These are phyloP conservation scores for Fusarium albosuccineum DNA, from an alignment of 2,329 filamentous ascomycete genomes.

Conservation along the genomic window DNA sequence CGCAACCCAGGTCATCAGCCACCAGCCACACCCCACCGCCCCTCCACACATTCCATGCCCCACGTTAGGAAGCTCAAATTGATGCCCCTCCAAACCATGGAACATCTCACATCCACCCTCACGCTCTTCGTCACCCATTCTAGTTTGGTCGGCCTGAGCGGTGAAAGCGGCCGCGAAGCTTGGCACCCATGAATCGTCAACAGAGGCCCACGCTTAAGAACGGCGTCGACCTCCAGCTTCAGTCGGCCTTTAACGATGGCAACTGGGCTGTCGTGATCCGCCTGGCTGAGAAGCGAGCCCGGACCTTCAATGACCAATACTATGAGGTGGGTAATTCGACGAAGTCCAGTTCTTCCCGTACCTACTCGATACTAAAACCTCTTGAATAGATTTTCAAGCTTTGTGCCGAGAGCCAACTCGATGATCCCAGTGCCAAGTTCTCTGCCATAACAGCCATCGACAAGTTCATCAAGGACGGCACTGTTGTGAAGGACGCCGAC, in stretches of 20 bases:
- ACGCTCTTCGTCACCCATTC: slow-evolving; percentile 26
- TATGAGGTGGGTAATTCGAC: slow-evolving; percentile 60
- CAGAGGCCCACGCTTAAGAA: slow-evolving; percentile 58
- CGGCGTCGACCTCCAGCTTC: slow-evolving; percentile 66
- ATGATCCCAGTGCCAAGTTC: slow-evolving; percentile 61
- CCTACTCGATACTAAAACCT: slow-evolving; percentile 3
- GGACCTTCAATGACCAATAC: slow-evolving; percentile 65
- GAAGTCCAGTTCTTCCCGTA: slow-evolving; percentile 1
- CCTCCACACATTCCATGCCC: slow-evolving; percentile 33
- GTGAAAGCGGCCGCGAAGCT: slow-evolving; percentile 17
- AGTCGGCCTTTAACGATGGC: slow-evolving; percentile 66
- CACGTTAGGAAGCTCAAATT: slow-evolving; percentile 33
- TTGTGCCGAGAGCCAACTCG: slow-evolving; percentile 65
- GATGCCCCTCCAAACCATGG: slow-evolving; percentile 37
- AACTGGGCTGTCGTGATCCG: slow-evolving; percentile 66
- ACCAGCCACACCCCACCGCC: slow-evolving; percentile 19
- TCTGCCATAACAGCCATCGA: slow-evolving; percentile 60
- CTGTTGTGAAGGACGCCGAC: slow-evolving; percentile 62
- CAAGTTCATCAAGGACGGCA: slow-evolving; percentile 61
- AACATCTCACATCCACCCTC: slow-evolving; percentile 31
- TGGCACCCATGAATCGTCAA: slow-evolving; percentile 51
- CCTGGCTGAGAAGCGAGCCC: slow-evolving; percentile 65
- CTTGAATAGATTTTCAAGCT: slow-evolving; percentile 58
- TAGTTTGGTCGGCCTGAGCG: slow-evolving; percentile 22
- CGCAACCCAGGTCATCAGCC: not conserved